Percentiles rank a stretch among this genome's conserved stretches.
These are phyloP conservation scores for Fonsecaea nubica DNA, from an alignment of 2,329 filamentous ascomycete species.

Conservation along the genomic window DNA sequence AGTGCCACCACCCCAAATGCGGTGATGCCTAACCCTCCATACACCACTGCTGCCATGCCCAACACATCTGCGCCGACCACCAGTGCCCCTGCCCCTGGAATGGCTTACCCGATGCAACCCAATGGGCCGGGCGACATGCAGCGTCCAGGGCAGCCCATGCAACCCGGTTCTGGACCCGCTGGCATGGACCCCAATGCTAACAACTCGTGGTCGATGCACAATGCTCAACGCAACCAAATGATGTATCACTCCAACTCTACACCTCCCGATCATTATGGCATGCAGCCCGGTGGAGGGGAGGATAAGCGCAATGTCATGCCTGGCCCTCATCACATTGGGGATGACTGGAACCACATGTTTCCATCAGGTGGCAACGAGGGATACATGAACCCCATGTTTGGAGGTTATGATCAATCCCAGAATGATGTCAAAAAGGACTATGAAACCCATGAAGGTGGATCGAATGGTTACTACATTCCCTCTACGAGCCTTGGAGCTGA, in stretches of 20 bases:
- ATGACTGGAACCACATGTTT: slow-evolving; percentile 80
- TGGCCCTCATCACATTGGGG: slow-evolving; percentile 59
- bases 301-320: slow-evolving; percentile 63
- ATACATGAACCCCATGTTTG: slow-evolving; percentile 68
- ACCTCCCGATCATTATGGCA: slow-evolving; percentile 39
- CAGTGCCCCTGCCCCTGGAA: slow-evolving; percentile 36
- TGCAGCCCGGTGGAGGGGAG: slow-evolving; percentile 42
- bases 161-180: slow-evolving; percentile 32
- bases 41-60: slow-evolving; percentile 38
- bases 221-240: slow-evolving; percentile 49
- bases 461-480: slow-evolving; percentile 57
- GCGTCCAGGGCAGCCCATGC: slow-evolving; percentile 37
- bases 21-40: slow-evolving; percentile 37
- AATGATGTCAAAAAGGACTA: slow-evolving; percentile 62
- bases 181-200: slow-evolving; percentile 36
- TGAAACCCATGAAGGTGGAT: slow-evolving; percentile 57
- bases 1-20: slow-evolving; percentile 35
- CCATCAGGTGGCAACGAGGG: slow-evolving; percentile 72
- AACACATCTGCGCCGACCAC: slow-evolving; percentile 38
- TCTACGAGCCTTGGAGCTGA: slow-evolving; percentile 55
- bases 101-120: slow-evolving; percentile 36
- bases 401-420: slow-evolving; percentile 73
- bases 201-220: slow-evolving; percentile 52
- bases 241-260: slow-evolving; percentile 39
- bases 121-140: slow-evolving; percentile 38